Evolutionary conservation across 2,329 filamentous ascomycete genomes (phyloP), one percentile per base, ranked within the genome.

Genomic region (Xylaria hypoxylon): DNA sequence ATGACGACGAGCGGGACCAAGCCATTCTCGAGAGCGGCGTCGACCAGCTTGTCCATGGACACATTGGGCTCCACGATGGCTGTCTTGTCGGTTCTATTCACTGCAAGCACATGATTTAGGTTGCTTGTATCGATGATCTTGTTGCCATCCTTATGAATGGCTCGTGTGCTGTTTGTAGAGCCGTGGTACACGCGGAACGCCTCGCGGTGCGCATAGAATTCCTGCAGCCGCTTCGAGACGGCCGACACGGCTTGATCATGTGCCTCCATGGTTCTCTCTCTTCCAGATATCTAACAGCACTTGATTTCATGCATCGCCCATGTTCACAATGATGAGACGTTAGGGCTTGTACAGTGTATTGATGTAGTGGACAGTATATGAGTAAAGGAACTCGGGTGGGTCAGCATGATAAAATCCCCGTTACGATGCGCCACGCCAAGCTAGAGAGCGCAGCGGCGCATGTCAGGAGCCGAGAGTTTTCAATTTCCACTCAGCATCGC

Each of bases 131-230:
- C 90, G 62, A 94, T 82, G 10, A 88, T 86, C 72, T 86, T 86
- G 75, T 84, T 82, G 13, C 77, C 75, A 51, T 77, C 78, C 33
- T 83, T 82, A 22, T 81, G 79, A 7, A 83, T 83, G 28, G 85
- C 84, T 7, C 92, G 88, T 42, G 92, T 94, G 78, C 88, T 92
- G 80, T 92, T 93, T 28, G 91, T 93, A 0, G 90, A 89, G 67
- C 92, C 92, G 79, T 94, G 91, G 72, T 89, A 91, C 75, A 94
- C 89, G n/a, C 90, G 85, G 78, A 92, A 94, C 2, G 89, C 86
- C 74, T 81, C 77, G 64, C 80, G 77, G 7, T 72, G 75, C 2
- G 77, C 73, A 59, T 83, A 75, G 70, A 87, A 86, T 4, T 80
- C 73, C 64, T 77, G 77, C 35, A 86, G 79, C 24, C 81, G 78